These are phyloP conservation scores for Penicillium waksmanii DNA, from an alignment of 495 filamentous ascomycete species.

Conservation along the genomic window DNA sequence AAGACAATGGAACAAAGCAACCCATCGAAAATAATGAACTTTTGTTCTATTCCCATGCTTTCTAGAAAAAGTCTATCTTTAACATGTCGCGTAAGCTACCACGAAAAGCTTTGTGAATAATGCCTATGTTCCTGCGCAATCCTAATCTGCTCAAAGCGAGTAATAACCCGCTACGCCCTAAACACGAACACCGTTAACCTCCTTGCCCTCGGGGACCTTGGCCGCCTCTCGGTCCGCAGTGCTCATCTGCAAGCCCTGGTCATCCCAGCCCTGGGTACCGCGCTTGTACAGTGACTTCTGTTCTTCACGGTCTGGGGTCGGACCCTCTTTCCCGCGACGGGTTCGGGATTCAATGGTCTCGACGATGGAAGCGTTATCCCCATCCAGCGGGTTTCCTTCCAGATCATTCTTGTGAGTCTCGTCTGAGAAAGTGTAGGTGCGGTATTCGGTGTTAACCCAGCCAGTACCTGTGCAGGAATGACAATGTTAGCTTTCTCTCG, in stretches of 20 bases:
- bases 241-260: constrained; percentile 48
- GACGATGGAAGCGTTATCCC: constrained; percentile 62
- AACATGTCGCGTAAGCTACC: not conserved
- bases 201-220: constrained; percentile 41
- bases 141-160: not conserved
- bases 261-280: constrained; percentile 49
- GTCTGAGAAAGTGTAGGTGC: constrained; percentile 71
- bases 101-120: constrained; percentile 9
- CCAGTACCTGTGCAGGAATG: constrained; percentile 62
- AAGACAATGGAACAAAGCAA: not conserved
- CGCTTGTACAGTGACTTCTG: constrained; percentile 45
- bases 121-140: constrained; percentile 12
- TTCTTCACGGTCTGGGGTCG: constrained; percentile 38
- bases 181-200: constrained; percentile 39
- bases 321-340: constrained; percentile 55
- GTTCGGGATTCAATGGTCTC: constrained; percentile 64
- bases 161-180: not conserved
- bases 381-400: constrained; percentile 43
- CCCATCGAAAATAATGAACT: not conserved
- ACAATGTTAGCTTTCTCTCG: not conserved
- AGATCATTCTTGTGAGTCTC: constrained; percentile 40
- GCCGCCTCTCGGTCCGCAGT: constrained; percentile 43
- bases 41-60: constrained; percentile 21
- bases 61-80: constrained; percentile 21
- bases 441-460: constrained; percentile 83